Evolutionary conservation across 2,329 filamentous ascomycete species (phyloP).

Genomic region (Sporothrix pseudoabietina): DNA sequence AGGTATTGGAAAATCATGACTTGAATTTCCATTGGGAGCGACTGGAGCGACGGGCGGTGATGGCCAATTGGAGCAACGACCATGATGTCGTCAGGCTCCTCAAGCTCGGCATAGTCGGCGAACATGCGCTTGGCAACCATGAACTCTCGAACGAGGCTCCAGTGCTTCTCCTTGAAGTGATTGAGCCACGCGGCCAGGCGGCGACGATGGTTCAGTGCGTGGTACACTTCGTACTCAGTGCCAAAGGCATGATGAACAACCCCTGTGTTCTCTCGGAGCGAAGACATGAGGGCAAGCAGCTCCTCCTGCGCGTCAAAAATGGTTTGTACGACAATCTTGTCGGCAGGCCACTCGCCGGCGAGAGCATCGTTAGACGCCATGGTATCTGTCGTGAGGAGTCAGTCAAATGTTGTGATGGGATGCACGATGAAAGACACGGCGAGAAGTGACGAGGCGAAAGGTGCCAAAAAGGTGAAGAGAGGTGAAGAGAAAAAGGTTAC

Average conservation of each 20-base stretch:
- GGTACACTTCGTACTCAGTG: neutral
- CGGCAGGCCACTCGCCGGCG: too few relatives aligned
- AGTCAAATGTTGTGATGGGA: neutral
- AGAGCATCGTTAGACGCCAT: neutral
- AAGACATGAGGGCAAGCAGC: neutral
- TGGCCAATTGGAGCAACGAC: neutral
- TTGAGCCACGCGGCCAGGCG: neutral
- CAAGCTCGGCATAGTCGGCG: neutral
- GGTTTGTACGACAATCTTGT: neutral
- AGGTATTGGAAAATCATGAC: neutral
- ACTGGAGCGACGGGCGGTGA: neutral
- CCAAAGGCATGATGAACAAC: neutral
- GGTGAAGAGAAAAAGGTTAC: too few relatives aligned
- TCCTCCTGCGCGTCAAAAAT: neutral
- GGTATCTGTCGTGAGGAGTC: neutral
- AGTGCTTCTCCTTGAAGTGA: neutral
- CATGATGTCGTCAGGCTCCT: neutral
- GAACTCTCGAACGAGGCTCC: neutral
- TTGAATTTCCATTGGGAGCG: neutral
- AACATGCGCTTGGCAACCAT: too few relatives aligned
- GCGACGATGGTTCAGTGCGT: neutral
- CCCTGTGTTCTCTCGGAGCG: neutral
- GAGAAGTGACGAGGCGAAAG: too few relatives aligned
- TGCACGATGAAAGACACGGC: neutral
- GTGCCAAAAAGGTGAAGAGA: too few relatives aligned